Evolutionary conservation across 108 stramenopile genomes (phyloP).

Genomic region (Epithemia pelagica): DNA sequence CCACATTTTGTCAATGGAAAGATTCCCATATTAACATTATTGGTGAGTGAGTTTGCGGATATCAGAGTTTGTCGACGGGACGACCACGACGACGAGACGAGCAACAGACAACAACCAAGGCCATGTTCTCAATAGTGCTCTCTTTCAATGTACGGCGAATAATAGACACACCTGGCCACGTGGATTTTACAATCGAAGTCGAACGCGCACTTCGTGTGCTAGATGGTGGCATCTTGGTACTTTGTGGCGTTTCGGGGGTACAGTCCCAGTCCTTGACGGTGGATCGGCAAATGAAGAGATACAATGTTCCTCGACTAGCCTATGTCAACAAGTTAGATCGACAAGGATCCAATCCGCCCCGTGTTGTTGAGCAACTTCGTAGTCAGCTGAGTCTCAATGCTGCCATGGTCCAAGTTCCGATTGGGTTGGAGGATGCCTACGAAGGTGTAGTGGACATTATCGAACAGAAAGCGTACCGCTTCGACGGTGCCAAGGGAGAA

Average conservation of each 20-base stretch:
- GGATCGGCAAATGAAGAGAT: slow-evolving; percentile 99
- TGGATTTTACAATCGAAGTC: slow-evolving; percentile 81
- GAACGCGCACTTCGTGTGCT: slow-evolving; percentile 98
- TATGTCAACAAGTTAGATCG: slow-evolving; percentile 99
- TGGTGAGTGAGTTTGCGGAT: slow-evolving; percentile 38
- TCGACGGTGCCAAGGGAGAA: slow-evolving; percentile 90
- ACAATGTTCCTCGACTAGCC: slow-evolving; percentile 96
- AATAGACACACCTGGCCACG: slow-evolving; percentile 89
- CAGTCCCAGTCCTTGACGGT: slow-evolving; percentile 98
- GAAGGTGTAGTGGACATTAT: slow-evolving; percentile 94
- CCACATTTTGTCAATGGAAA: slow-evolving; percentile 97
- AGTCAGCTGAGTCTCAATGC: slow-evolving; percentile 93
- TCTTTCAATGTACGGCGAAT: background rate
- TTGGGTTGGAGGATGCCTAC: slow-evolving; percentile 92
- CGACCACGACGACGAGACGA: background rate
- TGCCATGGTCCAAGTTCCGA: slow-evolving; percentile 93
- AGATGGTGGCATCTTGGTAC: slow-evolving; percentile 94
- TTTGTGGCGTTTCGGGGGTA: slow-evolving; percentile 97
- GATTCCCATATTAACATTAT: slow-evolving; percentile 98
- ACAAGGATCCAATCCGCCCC: slow-evolving; percentile 88
- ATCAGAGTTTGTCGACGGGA: too few species aligned
- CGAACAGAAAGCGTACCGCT: slow-evolving; percentile 50
- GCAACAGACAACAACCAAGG: background rate
- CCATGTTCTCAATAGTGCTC: background rate
- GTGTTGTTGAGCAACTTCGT: slow-evolving; percentile 80